Percentiles rank a stretch among this genome's conserved stretches.
phyloP scores from a whole-genome alignment of 2,329 filamentous ascomycete species.

The Lasiodiplodia gonubiensis region DNA sequence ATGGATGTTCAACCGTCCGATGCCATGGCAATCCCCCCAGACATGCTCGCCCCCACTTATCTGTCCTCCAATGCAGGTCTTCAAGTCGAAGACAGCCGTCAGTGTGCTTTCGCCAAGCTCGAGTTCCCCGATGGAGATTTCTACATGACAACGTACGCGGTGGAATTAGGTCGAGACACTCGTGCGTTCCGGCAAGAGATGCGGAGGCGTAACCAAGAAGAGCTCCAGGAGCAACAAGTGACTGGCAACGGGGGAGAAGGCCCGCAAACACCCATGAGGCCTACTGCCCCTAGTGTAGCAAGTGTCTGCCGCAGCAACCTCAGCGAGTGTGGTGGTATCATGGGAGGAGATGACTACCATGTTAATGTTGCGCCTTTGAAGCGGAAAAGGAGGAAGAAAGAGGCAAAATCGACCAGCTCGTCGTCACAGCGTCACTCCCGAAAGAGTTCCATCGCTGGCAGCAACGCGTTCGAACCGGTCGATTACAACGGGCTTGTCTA shows the following conservation, averaged over 20 bases:
- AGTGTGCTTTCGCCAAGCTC: constrained; percentile 67
- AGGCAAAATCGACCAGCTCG: constrained; percentile 59
- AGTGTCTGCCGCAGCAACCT: constrained; percentile 34
- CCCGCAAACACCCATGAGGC: constrained; percentile 31
- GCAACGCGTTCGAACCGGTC: constrained; percentile 41
- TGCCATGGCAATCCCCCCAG: constrained; percentile 21
- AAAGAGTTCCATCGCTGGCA: constrained; percentile 41
- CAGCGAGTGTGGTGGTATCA: constrained; percentile 38
- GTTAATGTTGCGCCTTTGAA: constrained; percentile 25
- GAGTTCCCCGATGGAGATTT: constrained; percentile 78
- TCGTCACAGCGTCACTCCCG: constrained; percentile 49
- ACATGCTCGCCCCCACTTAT: constrained; percentile 9
- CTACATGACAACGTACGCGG: constrained; percentile 76
- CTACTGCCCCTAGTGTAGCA: constrained; percentile 20
- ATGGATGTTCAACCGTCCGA: constrained; percentile 26
- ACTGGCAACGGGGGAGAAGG: constrained; percentile 27
- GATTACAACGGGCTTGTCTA: constrained; percentile 61
- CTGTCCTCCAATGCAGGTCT: neutral
- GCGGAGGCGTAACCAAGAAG: constrained; percentile 45
- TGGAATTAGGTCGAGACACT: constrained; percentile 75
- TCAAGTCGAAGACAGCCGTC: constrained; percentile 25
- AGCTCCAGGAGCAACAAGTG: constrained; percentile 53
- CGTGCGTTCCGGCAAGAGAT: constrained; percentile 59
- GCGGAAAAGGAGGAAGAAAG: constrained; percentile 30
- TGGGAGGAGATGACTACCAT: constrained; percentile 34